Evolutionary conservation across 1,284 basidiomycete genomes (phyloP), one percentile per base, ranked within the genome.

Genomic region (Pisolithus thermaeus): DNA sequence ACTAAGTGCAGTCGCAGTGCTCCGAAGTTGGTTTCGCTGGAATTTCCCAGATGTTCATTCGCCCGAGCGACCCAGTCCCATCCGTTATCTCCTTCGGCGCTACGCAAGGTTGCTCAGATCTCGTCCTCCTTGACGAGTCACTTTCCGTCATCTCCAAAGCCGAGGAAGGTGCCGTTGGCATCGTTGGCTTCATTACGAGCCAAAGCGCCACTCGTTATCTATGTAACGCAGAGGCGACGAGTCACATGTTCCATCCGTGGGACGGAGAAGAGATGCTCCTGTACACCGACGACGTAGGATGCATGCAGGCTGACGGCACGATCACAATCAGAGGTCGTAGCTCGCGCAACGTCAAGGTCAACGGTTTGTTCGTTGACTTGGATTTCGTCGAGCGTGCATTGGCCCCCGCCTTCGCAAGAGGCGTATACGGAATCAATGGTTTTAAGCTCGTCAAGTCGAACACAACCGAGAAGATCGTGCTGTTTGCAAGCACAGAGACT

Each of bases 1-100:
- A 22, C 36, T 60, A 14, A 56, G 38, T 12, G 4, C 28, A 16
- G 1, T 3, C 52, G 7, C 52, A 63, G 62, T 64, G 63, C 44
- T 65, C 63, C 18, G 65, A 64, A 42, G 60, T 67, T 38, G 61
- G 65, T 38, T 64, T 62, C 38, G 65, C 63, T n/a, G 65, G 65
- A 3, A 57, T 67, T 46, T 65, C 61, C 22, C 63, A 64, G 32
- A 63, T 61, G 63, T 51, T 65, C 18, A 47, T 64, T 43, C 54
- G 49, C 23, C 65, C 63, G 8, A 51, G 52, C 23, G 65, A 64
- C n/a, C 52, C 56, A 9, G 60, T 67, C 20, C 63, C 61, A 0
- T 54, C 60, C 25, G 39, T 22, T 3, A 59, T 64, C 35, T 64
- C 63, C 20, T 64, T 64, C 39, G 51, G 57, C 2, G 48, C 62